Evolutionary conservation across 768 basidiomycete genomes (phyloP).

Genomic region (Postia placenta): DNA sequence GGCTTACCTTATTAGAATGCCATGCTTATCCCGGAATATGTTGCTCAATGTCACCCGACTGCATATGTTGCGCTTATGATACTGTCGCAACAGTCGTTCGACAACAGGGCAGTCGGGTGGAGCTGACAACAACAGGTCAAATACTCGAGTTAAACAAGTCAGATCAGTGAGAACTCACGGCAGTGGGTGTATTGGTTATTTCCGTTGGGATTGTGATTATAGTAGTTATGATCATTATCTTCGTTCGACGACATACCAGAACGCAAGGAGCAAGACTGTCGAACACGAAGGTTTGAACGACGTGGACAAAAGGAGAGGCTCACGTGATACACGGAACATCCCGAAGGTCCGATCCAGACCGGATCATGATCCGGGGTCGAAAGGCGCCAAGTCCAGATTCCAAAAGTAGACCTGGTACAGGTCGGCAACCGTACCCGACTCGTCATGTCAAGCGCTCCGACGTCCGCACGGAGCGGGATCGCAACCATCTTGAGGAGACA

Average conservation of each 20-base stretch:
- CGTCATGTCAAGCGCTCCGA: slow-evolving; percentile 27
- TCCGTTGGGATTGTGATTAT: background rate
- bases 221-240: too few relatives aligned
- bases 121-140: background rate
- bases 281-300: too few relatives aligned
- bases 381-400: too few relatives aligned
- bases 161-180: background rate
- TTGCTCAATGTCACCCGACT: background rate
- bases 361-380: too few relatives aligned
- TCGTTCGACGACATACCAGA: too few relatives aligned
- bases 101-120: background rate
- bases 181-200: background rate
- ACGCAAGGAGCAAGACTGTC: too few relatives aligned
- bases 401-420: too few relatives aligned
- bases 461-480: slow-evolving; percentile 16
- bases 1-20: background rate
- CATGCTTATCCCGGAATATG: background rate
- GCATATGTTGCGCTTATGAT: background rate
- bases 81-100: background rate
- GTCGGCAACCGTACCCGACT: too few relatives aligned
- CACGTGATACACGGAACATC: too few relatives aligned
- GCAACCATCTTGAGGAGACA: slow-evolving; percentile 19
- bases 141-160: background rate
- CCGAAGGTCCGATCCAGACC: too few relatives aligned
- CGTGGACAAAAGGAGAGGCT: too few relatives aligned